Evolutionary conservation across 2,329 filamentous ascomycete genomes (phyloP), one percentile per base, ranked within the genome.

Genomic region (Blastomyces silverae): DNA sequence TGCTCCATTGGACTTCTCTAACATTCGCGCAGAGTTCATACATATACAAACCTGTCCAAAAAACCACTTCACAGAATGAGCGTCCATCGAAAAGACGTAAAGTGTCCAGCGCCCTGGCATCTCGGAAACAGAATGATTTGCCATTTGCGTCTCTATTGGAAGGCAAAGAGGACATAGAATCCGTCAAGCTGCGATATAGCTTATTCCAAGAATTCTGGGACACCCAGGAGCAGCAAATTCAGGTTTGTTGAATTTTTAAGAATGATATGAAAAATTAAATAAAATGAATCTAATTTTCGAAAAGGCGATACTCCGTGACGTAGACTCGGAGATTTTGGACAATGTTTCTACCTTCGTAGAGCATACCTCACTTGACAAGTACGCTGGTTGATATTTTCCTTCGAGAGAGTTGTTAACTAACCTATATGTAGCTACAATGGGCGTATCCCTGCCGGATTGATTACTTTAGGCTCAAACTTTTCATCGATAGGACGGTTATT

Each of bases 61-160:
- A 65, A 73, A 77, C 66, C 61, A 76, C 73, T 66, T 20, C 67
- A 52, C 65, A 69, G 56, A 69, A 66, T 37, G 75, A 78, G 60
- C 80, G 83, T 50, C 82, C 85, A 37, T 72, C 81, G 46, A 89
- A 89, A 73, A 80, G 83, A 65, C 81, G 85, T 64, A 86, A 82
- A 71, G 77, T 85, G 8, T 79, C 79, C 0, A 81, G 79, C 63
- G 78, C 67, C 7, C 64, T 62, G 4, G 50, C 66, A 59, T 57
- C 65, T 6, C 46, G 67, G 10, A 64, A 67, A 1, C 28, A 64
- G 50, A 64, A 70, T 13, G 17, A 62, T 4, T 67, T 72, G 22
- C 69, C 69, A 6, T 80, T 80, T 66, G 72, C 76, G 8, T 72
- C 76, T 8, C 73, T 81, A 25, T 69, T 79, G 28, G 73, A 75